phyloP scores from a whole-genome alignment of 495 filamentous ascomycete species.

The Melanomma pulvis-pyrius region DNA sequence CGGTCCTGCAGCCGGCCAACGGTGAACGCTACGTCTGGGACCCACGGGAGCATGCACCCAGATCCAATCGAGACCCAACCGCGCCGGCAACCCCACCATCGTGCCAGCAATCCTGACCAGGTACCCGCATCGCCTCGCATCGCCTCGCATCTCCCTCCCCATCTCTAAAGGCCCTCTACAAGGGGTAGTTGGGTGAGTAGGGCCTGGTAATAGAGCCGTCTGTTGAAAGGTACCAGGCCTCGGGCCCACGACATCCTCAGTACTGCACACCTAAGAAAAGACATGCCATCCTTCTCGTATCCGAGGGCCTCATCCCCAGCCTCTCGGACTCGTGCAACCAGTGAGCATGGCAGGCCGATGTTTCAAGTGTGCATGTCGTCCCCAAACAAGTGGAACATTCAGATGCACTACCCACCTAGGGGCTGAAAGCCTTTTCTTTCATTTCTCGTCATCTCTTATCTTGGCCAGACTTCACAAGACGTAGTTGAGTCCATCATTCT shows the following conservation, averaged over 20 bases:
- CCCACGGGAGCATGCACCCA: background rate
- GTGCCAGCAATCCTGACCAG: background rate
- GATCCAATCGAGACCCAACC: constrained; percentile 10
- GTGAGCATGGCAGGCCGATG: background rate
- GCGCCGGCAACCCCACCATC: background rate
- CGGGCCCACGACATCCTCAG: too few species aligned
- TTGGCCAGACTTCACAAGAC: too few species aligned
- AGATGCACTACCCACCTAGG: background rate
- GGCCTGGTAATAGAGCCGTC: too few species aligned
- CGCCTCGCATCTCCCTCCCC: too few species aligned
- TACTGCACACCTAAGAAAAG: too few species aligned
- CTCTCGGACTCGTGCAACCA: constrained; percentile 5
- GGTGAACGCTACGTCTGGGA: constrained; percentile 5
- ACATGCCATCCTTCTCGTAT: background rate
- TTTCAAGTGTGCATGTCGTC: background rate
- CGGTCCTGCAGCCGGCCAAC: constrained; percentile 24
- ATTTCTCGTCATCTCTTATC: too few species aligned
- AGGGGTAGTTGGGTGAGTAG: too few species aligned
- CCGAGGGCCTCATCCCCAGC: background rate
- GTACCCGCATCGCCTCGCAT: background rate
- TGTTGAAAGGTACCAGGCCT: too few species aligned
- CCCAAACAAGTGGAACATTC: background rate
- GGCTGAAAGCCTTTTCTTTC: background rate
- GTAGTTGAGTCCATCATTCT: background rate
- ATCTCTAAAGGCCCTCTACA: too few species aligned